Conservation (phyloP, 2,329 filamentous ascomycete genomes). For the Proliferodiscus dingleyae region DNA sequence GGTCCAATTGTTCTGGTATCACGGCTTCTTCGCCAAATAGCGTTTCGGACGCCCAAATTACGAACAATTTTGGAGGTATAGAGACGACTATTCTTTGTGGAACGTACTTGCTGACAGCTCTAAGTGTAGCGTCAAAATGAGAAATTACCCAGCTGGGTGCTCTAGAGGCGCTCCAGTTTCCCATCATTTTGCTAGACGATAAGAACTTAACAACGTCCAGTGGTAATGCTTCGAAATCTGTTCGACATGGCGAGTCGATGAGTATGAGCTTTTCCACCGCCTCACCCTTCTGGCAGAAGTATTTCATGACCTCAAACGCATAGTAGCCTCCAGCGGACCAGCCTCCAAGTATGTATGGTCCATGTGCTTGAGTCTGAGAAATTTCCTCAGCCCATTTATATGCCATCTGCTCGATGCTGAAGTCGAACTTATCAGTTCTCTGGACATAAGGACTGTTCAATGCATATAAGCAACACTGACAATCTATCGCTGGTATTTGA, state of each 20-base stretch:
- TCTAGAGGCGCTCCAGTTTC: neutral
- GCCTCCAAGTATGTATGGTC: constrained; percentile 35
- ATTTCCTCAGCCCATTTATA: constrained; percentile 12
- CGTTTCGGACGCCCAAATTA: neutral
- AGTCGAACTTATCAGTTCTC: neutral
- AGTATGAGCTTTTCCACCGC: neutral
- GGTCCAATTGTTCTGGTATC: neutral
- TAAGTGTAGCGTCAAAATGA: neutral
- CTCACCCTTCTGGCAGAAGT: neutral
- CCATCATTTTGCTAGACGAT: neutral
- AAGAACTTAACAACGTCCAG: neutral
- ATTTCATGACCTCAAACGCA: constrained; percentile 31
- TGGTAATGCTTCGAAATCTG: neutral
- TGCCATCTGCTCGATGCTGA: neutral
- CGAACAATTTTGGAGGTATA: neutral
- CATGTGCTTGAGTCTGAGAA: constrained; percentile 27
- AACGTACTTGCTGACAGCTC: neutral
- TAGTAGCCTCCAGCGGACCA: constrained; percentile 34
- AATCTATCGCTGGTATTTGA: constrained; percentile 13
- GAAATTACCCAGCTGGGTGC: neutral
- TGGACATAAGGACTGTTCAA: neutral
- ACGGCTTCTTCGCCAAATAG: neutral
- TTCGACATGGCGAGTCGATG: neutral
- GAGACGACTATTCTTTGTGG: neutral
- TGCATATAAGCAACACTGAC: neutral